phyloP scores from a whole-genome alignment of 495 filamentous ascomycete genomes.

The Talaromyces ruber region DNA sequence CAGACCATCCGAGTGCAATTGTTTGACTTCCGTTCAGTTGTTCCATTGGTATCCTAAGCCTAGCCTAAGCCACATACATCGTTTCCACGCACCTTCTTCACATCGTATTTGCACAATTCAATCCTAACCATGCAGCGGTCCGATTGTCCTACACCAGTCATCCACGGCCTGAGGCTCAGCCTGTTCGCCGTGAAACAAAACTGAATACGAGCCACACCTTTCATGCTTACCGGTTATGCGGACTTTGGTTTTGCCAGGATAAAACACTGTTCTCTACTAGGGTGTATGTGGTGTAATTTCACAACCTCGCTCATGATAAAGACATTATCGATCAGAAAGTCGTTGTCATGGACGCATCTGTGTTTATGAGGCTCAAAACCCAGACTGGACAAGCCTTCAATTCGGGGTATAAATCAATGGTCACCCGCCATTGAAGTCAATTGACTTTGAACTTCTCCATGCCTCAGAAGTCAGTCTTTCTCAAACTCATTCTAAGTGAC shows the following conservation, averaged over 20 bases:
- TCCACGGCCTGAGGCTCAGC: not conserved
- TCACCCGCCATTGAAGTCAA: not conserved
- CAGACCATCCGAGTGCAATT: not conserved
- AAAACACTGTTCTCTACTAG: not conserved
- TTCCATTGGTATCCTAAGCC: not conserved
- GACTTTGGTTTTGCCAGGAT: not conserved
- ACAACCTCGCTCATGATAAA: not conserved
- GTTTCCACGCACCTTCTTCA: not conserved
- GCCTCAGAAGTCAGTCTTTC: not conserved
- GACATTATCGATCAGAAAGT: not conserved
- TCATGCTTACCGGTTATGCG: not conserved
- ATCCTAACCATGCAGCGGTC: not conserved
- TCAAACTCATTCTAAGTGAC: not conserved
- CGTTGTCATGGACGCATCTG: not conserved
- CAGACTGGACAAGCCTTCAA: not conserved
- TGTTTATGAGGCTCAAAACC: not conserved
- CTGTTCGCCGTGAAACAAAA: not conserved
- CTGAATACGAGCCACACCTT: not conserved
- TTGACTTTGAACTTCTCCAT: not conserved
- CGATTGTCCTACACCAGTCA: not conserved
- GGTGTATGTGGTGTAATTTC: not conserved
- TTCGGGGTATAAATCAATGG: not conserved
- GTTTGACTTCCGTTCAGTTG: not conserved
- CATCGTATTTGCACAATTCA: not conserved
- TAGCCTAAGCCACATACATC: not conserved